Conservation (phyloP, 139 green algal genomes). For the Haematococcus sp. region DNA sequence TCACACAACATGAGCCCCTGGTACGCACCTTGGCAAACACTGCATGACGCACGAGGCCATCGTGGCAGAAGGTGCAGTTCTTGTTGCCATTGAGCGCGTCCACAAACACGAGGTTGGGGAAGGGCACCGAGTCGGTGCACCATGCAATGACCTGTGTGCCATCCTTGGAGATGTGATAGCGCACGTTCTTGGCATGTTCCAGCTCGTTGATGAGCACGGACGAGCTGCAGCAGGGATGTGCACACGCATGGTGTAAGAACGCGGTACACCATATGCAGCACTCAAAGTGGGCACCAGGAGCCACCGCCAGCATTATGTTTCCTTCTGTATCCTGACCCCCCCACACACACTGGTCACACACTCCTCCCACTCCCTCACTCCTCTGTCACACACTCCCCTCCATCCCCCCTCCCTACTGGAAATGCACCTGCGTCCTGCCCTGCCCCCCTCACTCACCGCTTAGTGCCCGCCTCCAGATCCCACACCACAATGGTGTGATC, state of each 20-base stretch:
- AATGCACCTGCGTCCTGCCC: neutral
- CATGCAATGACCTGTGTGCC: conserved; percentile 34
- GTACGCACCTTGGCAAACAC: conserved; percentile 8
- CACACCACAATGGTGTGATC: conserved; percentile 43
- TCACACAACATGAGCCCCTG: neutral
- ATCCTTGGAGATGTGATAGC: conserved; percentile 40
- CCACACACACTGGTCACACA: too few relatives aligned
- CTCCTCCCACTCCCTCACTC: too few relatives aligned
- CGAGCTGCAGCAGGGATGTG: conserved; percentile 6
- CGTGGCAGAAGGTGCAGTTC: conserved; percentile 45
- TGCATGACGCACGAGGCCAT: conserved; percentile 33
- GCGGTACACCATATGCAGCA: too few relatives aligned
- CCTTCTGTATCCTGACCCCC: too few relatives aligned
- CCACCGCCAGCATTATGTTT: too few relatives aligned
- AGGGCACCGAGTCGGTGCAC: conserved; percentile 41
- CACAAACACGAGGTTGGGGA: conserved; percentile 43
- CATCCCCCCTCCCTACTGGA: neutral
- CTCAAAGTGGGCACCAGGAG: too few relatives aligned
- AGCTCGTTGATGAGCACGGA: conserved; percentile 41
- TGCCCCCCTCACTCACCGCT: neutral
- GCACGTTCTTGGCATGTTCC: conserved; percentile 47
- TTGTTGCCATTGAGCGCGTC: conserved; percentile 26
- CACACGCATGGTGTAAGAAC: too few relatives aligned
- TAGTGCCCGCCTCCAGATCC: conserved; percentile 17
- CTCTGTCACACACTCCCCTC: too few relatives aligned